These are phyloP conservation scores for Megacollybia marginata DNA, from an alignment of 768 basidiomycete genomes.

Conservation along the genomic window DNA sequence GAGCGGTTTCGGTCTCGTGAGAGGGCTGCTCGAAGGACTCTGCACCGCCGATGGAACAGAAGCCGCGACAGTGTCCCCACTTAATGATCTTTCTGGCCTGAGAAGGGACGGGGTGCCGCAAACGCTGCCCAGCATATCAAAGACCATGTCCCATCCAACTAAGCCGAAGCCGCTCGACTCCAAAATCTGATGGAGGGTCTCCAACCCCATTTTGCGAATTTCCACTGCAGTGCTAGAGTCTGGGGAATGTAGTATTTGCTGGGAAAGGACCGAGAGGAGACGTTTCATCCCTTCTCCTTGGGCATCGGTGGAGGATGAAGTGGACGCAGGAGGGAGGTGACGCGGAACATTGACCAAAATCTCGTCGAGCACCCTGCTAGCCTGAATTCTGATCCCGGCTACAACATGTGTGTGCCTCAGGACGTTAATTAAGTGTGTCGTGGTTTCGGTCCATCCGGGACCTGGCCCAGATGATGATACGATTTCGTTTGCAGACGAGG, in stretches of 20 bases:
- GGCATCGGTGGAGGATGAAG: conserved; percentile 38
- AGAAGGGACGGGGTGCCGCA: conserved; percentile 44
- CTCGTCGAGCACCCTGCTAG: conserved; percentile 81
- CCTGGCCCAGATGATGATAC: conserved; percentile 61
- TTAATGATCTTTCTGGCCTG: conserved; percentile 22
- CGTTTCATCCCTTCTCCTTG: conserved; percentile 58
- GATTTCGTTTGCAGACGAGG: too few relatives aligned
- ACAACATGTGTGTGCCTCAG: conserved; percentile 67
- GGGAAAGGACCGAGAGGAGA: conserved; percentile 77
- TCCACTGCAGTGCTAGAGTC: conserved; percentile 55
- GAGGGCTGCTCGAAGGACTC: conserved; percentile 32
- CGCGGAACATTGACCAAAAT: conserved; percentile 73
- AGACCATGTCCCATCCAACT: conserved; percentile 91
- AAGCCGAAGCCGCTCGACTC: conserved; percentile 90
- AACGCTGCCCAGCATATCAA: conserved; percentile 85
- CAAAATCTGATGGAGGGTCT: conserved; percentile 84
- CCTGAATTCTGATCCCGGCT: conserved; percentile 77
- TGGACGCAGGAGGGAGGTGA: conserved; percentile 52
- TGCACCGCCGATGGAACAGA: conserved; percentile 22
- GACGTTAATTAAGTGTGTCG: conserved; percentile 71
- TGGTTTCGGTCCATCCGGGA: conserved; percentile 63
- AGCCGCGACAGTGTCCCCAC: conserved; percentile 29
- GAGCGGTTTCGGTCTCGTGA: conserved; percentile 28
- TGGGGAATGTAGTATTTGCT: conserved; percentile 57
- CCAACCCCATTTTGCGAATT: conserved; percentile 80